A percentile compares a stretch with the other conserved stretches of the same genome.
These are phyloP conservation scores for Fusarium sp. DNA, from an alignment of 2,329 filamentous ascomycete species.

Conservation along the genomic window DNA sequence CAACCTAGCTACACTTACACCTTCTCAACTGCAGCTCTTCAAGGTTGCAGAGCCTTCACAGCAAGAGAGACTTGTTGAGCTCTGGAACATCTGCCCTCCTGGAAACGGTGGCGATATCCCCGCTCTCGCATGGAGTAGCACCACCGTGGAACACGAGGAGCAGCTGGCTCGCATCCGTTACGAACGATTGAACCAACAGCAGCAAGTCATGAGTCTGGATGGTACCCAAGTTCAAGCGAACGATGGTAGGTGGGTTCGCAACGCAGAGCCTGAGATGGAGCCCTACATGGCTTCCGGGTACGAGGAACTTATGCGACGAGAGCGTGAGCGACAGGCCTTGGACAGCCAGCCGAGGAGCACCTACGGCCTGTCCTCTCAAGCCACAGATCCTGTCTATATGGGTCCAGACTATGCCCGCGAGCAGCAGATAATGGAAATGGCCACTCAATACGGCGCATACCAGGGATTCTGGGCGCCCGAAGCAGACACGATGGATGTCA, in stretches of 20 bases:
- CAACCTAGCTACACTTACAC: conserved; percentile 73
- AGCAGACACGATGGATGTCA: conserved; percentile 59
- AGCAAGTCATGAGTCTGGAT: conserved; percentile 62
- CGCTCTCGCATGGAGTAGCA: conserved; percentile 62
- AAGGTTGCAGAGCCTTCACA: conserved; percentile 76
- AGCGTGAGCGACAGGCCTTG: conserved; percentile 61
- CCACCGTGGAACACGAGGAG: conserved; percentile 66
- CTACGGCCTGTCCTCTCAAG: conserved; percentile 62
- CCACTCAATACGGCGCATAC: conserved; percentile 72
- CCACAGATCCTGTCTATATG: conserved; percentile 76
- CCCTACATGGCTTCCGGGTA: conserved; percentile 89
- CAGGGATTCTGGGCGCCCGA: conserved; percentile 58
- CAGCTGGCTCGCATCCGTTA: conserved; percentile 69
- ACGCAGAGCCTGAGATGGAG: conserved; percentile 63
- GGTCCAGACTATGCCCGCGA: conserved; percentile 56
- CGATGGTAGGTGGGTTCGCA: conserved; percentile 62
- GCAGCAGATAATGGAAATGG: conserved; percentile 67
- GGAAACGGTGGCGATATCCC: conserved; percentile 64
- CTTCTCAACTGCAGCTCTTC: conserved; percentile 82
- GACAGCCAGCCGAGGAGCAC: conserved; percentile 51
- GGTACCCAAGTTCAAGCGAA: conserved; percentile 61
- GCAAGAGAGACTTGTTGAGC: conserved; percentile 77
- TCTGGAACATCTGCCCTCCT: conserved; percentile 85
- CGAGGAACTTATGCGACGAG: conserved; percentile 70
- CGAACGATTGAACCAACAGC: conserved; percentile 55